A percentile compares a stretch with the other conserved stretches of the same genome.
phyloP scores from a whole-genome alignment of 2,329 filamentous ascomycete species.

The Xylaria digitata region DNA sequence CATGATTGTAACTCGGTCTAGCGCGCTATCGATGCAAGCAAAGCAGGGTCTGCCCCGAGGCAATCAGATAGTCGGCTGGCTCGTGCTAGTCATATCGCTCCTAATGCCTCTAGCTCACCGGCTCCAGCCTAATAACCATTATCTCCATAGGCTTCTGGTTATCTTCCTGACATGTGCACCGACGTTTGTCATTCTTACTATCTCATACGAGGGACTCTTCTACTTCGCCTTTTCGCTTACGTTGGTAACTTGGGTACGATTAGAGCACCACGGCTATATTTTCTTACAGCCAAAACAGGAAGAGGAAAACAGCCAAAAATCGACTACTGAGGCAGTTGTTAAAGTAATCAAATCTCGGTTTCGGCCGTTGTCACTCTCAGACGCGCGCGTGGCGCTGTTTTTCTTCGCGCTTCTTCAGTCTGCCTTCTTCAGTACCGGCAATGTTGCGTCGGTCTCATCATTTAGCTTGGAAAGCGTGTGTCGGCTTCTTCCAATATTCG shows the following conservation, averaged over 20 bases:
- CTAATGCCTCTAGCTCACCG: conserved; percentile 84
- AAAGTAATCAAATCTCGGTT: conserved; percentile 49
- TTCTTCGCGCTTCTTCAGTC: conserved; percentile 96
- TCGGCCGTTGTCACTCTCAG: conserved; percentile 81
- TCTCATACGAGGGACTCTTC: conserved; percentile 96
- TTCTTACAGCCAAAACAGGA: conserved; percentile 51
- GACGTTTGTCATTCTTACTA: conserved; percentile 93
- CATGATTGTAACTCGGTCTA: conserved; percentile 88
- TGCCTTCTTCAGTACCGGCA: conserved; percentile 96
- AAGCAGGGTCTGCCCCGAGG: conserved; percentile 86
- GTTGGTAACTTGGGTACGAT: conserved; percentile 87
- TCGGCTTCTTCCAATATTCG: conserved; percentile 90
- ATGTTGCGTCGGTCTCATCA: conserved; percentile 91
- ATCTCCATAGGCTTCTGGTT: conserved; percentile 87
- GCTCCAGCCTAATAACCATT: conserved; percentile 83
- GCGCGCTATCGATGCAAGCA: conserved; percentile 84
- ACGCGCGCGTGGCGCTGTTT: conserved; percentile 89
- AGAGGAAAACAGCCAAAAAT: conserved; percentile 35
- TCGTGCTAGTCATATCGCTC: conserved; percentile 81
- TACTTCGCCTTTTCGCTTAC: conserved; percentile 89
- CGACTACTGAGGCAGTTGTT: conserved; percentile 36
- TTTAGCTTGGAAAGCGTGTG: conserved; percentile 93
- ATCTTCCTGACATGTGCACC: conserved; percentile 94
- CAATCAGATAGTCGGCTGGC: conserved; percentile 88
- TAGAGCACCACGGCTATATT: conserved; percentile 81